A percentile compares a stretch with the other conserved stretches of the same genome.
Conservation (phyloP, 2,329 filamentous ascomycete genomes). For the Coniochaeta sp. region DNA sequence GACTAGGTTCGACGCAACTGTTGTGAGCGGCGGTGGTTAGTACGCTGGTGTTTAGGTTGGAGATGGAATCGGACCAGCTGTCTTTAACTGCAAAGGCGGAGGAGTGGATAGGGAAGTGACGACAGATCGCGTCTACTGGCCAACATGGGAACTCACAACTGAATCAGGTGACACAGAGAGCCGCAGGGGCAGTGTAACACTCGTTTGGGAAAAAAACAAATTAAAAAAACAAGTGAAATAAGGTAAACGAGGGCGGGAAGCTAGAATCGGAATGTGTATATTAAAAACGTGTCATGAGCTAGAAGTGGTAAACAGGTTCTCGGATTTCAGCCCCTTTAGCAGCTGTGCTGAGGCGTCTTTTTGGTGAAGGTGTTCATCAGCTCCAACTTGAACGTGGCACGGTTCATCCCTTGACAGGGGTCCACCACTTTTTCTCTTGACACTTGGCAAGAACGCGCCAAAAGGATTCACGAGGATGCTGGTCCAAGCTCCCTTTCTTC, state of each 20-base stretch:
- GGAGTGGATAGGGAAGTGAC: not conserved
- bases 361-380: not conserved
- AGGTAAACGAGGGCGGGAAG: not conserved
- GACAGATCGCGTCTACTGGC: not conserved
- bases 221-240: not conserved
- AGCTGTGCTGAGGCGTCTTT: not conserved
- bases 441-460: slow-evolving; percentile 4
- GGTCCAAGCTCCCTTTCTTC: slow-evolving; percentile 3
- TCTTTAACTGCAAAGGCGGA: not conserved
- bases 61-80: not conserved
- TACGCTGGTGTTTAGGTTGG: not conserved
- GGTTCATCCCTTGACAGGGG: slow-evolving; percentile 3
- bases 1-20: not conserved
- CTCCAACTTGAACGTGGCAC: too few species aligned
- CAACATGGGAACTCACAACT: not conserved
- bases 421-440: slow-evolving; percentile 2
- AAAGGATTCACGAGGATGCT: too few species aligned
- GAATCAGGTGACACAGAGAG: not conserved
- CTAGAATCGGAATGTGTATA: not conserved
- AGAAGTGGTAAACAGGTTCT: not conserved
- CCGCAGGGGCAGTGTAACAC: not conserved
- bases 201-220: not conserved
- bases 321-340: slow-evolving; percentile 4
- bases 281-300: slow-evolving; percentile 3
- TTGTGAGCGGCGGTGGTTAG: not conserved